Conservation (phyloP, 169 alveolate genomes). For the Theileria sp. region DNA sequence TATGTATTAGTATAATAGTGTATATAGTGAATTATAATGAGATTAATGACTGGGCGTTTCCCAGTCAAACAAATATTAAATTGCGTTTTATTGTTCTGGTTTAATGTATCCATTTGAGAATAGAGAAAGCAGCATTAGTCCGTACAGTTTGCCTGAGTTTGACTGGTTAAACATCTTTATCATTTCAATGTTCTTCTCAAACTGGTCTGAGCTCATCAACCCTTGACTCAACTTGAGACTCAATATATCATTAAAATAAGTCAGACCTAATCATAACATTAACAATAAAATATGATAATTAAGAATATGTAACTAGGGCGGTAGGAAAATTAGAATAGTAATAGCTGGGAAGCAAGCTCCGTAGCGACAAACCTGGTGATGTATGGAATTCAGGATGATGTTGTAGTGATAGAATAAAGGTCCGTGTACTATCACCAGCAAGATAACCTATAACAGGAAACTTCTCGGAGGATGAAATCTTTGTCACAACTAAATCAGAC, state of each 20-base stretch:
- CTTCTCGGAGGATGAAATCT: not conserved
- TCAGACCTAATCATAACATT: constrained; percentile 12
- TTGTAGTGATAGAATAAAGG: constrained; percentile 19
- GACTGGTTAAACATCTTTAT: not conserved
- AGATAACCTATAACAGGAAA: constrained; percentile 15
- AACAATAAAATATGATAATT: too few species aligned
- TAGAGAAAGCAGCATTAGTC: constrained; percentile 18
- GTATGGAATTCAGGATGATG: constrained; percentile 35
- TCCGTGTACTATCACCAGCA: not conserved
- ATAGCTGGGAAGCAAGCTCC: too few species aligned
- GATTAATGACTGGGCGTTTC: not conserved
- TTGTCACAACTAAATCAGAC: not conserved
- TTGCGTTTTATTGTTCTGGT: not conserved
- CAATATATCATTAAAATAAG: not conserved
- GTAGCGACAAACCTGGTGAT: not conserved
- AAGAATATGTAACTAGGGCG: not conserved
- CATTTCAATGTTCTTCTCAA: not conserved
- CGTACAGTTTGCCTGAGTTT: constrained; percentile 32
- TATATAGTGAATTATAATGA: not conserved
- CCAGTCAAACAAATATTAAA: constrained; percentile 1
- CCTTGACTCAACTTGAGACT: constrained; percentile 10
- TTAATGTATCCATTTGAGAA: constrained; percentile 2
- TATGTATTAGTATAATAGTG: not conserved
- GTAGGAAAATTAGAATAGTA: too few species aligned
- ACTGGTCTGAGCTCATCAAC: constrained; percentile 7